These are phyloP conservation scores for Striga hermonthica DNA, from an alignment of 305 asterid genomes.

Conservation along the genomic window DNA sequence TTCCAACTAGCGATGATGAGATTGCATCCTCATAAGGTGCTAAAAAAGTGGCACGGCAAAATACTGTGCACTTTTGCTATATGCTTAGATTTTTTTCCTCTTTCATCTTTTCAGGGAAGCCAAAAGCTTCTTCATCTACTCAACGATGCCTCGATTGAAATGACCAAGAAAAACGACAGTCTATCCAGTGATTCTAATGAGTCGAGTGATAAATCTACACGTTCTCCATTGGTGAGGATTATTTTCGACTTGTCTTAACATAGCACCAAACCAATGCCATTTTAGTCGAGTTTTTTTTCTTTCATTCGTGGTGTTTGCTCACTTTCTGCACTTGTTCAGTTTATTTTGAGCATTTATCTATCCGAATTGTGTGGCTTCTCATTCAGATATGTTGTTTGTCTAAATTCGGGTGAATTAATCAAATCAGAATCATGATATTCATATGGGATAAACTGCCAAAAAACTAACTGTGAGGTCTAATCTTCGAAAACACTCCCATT, in stretches of 20 bases:
- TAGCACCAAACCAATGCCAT: background rate
- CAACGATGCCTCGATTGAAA: constrained; percentile 49
- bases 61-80: too few species aligned
- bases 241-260: constrained; percentile 13
- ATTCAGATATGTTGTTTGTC: too few species aligned
- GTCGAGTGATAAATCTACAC: background rate
- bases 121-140: constrained; percentile 77
- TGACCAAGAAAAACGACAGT: constrained; percentile 30
- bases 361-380: too few species aligned
- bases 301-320: background rate
- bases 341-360: background rate
- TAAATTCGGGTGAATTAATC: too few species aligned
- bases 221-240: constrained; percentile 52
- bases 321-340: background rate
- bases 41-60: too few species aligned
- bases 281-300: background rate
- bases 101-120: constrained; percentile 63
- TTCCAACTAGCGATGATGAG: too few species aligned
- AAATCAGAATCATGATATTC: too few species aligned
- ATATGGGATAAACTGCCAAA: too few species aligned
- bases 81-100: too few species aligned
- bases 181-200: constrained; percentile 28
- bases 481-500: too few species aligned
- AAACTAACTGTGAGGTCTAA: too few species aligned
- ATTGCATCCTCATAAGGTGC: too few species aligned